phyloP scores from a whole-genome alignment of 1,284 basidiomycete genomes.

The Leccinum insolens region DNA sequence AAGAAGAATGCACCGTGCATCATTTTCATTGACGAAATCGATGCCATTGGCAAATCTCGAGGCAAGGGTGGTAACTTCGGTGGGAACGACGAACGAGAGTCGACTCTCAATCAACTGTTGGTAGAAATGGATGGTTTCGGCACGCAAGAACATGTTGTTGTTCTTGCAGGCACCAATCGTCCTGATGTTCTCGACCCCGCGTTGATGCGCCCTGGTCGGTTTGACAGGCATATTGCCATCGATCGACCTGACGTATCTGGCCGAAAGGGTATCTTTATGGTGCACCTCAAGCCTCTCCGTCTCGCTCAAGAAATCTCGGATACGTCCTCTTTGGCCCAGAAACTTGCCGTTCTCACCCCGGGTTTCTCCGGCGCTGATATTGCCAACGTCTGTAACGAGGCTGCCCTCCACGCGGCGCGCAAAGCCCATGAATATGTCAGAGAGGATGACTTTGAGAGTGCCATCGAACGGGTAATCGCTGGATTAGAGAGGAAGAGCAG shows the following conservation, averaged over 20 bases:
- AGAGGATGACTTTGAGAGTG: slow-evolving; percentile 92
- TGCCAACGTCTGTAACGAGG: slow-evolving; percentile 98
- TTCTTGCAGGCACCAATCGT: slow-evolving; percentile 96
- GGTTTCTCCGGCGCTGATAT: slow-evolving; percentile 99
- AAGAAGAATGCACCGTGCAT: slow-evolving; percentile 99
- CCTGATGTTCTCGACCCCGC: slow-evolving; percentile 96
- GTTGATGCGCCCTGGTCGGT: slow-evolving; percentile 95
- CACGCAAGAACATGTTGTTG: slow-evolving; percentile 94
- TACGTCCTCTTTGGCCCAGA: slow-evolving; percentile 75
- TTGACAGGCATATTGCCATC: slow-evolving; percentile 96
- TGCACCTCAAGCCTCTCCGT: slow-evolving; percentile 88
- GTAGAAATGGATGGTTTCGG: slow-evolving; percentile 99
- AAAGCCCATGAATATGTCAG: slow-evolving; percentile 79
- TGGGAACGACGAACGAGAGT: slow-evolving; percentile 98
- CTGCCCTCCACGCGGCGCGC: slow-evolving; percentile 93
- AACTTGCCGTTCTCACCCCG: slow-evolving; percentile 94
- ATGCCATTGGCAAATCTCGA: slow-evolving; percentile 97
- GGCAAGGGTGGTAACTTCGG: slow-evolving; percentile 89
- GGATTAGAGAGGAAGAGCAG: slow-evolving; percentile 96
- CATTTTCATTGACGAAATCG: slow-evolving; percentile 98
- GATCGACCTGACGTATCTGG: slow-evolving; percentile 95
- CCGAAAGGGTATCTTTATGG: slow-evolving; percentile 91
- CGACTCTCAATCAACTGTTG: slow-evolving; percentile 95
- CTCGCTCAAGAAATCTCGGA: slow-evolving; percentile 65
- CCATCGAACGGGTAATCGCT: slow-evolving; percentile 98